Percentiles rank a stretch among this genome's conserved stretches.
Evolutionary conservation across 2,329 filamentous ascomycete species (phyloP).

Genomic region (Escovopsis sp.): DNA sequence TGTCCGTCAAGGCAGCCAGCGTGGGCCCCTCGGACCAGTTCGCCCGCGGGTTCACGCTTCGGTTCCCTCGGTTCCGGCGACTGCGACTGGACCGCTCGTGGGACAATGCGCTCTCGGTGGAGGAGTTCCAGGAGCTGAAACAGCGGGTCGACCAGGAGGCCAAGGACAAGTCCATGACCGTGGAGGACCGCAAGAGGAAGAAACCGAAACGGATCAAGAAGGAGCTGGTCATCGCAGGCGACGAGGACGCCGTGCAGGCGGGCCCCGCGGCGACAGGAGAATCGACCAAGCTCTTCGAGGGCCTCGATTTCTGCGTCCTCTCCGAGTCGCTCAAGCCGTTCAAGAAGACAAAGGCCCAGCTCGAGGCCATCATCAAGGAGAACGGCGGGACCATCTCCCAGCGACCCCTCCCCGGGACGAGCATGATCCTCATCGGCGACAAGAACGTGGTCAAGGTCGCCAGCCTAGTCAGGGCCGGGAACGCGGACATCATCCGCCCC

Average conservation of each 20-base stretch:
- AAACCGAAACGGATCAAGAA: conserved; percentile 49
- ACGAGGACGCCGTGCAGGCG: conserved; percentile 24
- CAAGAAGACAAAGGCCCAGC: conserved; percentile 62
- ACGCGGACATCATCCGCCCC: conserved; percentile 60
- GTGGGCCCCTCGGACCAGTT: conserved; percentile 66
- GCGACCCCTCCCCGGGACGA: conserved; percentile 44
- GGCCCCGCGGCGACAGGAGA: conserved; percentile 22
- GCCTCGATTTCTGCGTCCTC: conserved; percentile 69
- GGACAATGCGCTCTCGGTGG: conserved; percentile 62
- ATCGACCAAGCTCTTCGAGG: conserved; percentile 54
- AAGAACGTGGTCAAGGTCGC: conserved; percentile 70
- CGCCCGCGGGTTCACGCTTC: conserved; percentile 59
- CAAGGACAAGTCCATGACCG: conserved; percentile 61
- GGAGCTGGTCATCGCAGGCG: conserved; percentile 58
- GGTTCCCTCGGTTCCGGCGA: conserved; percentile 80
- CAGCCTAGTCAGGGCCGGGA: conserved; percentile 59
- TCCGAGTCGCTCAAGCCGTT: conserved; percentile 52
- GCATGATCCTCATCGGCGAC: conserved; percentile 64
- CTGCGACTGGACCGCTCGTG: conserved; percentile 74
- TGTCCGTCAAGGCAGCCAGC: conserved; percentile 79
- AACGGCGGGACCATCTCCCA: conserved; percentile 73
- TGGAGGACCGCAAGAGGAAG: conserved; percentile 50
- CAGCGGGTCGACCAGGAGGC: conserved; percentile 53
- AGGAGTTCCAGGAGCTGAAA: conserved; percentile 64
- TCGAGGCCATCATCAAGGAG: conserved; percentile 69